Evolutionary conservation across 2,329 filamentous ascomycete species (phyloP), one percentile per base, ranked within the genome.

Genomic region (Zarea fungicola): DNA sequence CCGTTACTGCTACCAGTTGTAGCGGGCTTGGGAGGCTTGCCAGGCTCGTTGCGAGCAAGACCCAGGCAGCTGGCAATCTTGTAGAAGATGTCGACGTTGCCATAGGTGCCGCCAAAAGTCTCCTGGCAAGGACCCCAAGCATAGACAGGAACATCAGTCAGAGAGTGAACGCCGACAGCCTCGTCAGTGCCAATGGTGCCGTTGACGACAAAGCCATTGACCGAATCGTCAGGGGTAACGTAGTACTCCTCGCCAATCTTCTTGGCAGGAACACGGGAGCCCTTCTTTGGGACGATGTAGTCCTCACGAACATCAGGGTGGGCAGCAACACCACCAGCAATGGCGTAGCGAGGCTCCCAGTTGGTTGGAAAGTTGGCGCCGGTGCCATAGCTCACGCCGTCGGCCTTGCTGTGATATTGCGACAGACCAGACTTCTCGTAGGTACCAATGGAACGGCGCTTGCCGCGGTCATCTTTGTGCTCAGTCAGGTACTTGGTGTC

Each of bases 331-430:
- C 89, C 89, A 34, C 82, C 77, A 49, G 86, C 87, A 43, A 95
- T 80, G 50, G 86, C 85, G 69, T 92, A 93, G 26, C 89, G 80
- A 13, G 89, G 89, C 63, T 89, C 85, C 88, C 89, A 93, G 72
- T 89, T 89, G 54, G 79, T 74, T 18, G 89, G 89, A 75, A 93
- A 95, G 70, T 87, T 80, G 57, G 80, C 75, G 44, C 85, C 84
- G 19, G 87, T 86, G 58, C 77, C 77, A 73, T 92, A 92, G 50
- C 79, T 78, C 55, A 86, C 75, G 52, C 78, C 77, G 31, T 72
- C 67, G 54, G 70, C 68, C 48, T 79, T 70, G n/a, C n/a, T n/a
- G 5, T 79, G 81, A 75, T 95, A 95, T 65, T 90, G 84, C 1
- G 83, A 87, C 10, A 85, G 71, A 18, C 89, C 89, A 1, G 87